Evolutionary conservation across 2,329 filamentous ascomycete genomes (phyloP), one percentile per base, ranked within the genome.

Genomic region (Penicillium sp.): DNA sequence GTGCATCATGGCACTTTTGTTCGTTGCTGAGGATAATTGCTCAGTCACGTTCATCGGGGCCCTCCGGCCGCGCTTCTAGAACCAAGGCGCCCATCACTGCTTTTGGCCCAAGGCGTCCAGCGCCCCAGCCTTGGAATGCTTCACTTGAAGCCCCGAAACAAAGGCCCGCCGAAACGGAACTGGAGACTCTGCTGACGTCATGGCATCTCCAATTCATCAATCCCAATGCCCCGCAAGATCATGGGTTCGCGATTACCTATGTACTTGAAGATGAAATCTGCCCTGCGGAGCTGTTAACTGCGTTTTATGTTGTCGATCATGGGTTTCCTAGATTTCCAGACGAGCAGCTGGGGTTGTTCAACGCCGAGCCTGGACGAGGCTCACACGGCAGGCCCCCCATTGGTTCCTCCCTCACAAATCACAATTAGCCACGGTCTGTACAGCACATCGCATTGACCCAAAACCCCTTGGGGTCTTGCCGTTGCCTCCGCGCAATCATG

Each of bases 41-140:
- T 29, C 38, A 35, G 26, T 26, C 7, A 31, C 23, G 13, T 30
- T 44, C 6, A 35, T 52, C 48, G 56, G 31, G 47, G 56, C 17
- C 45, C 6, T 31, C 19, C n/a, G n/a, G 15, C 19, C 29, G 17
- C 21, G 17, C 17, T 49, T 57, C 44, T 19, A 41, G 17, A 23
- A 17, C 11, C 52, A 46, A 55, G 17, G 31, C 29, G 8, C 8
- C 17, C 9, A 13, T 47, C 23, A 17, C 31, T 30, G 3, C 21
- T 26, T 41, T 15, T 15, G 29, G 50, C 55, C 23, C 56, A 52
- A 46, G 48, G 56, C 55, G 55, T 26, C 48, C 48, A 51, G 15
- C 23, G 31, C 23, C 35, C 19, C 7, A n/a, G 21, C 41, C 26
- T 35, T 46, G 38, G 29, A 19, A 11, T 15, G 35, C 35, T 11